Conservation (phyloP, 2,329 filamentous ascomycete genomes). For the Plenodomus biglobosus region DNA sequence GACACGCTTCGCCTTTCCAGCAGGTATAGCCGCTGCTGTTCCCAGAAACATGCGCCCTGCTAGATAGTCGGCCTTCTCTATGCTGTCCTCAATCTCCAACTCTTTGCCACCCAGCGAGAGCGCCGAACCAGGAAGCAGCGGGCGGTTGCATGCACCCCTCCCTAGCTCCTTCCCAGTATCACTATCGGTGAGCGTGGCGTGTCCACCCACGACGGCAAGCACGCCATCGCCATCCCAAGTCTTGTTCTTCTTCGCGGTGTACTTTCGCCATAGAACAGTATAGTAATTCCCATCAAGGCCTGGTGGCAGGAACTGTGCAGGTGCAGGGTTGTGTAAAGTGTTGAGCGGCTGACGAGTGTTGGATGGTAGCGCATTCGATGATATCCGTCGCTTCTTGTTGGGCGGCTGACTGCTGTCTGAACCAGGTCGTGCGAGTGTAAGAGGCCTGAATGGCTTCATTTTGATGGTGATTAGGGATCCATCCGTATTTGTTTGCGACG, state of each 20-base stretch:
- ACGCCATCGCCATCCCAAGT: slow-evolving; percentile 76
- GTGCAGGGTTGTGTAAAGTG: slow-evolving; percentile 24
- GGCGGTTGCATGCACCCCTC: slow-evolving; percentile 56
- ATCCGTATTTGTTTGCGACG: slow-evolving; percentile 1
- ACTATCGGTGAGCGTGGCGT: slow-evolving; percentile 63
- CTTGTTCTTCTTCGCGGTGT: slow-evolving; percentile 72
- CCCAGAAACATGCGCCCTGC: slow-evolving; percentile 51
- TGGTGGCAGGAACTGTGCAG: slow-evolving; percentile 17
- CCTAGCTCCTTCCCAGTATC: slow-evolving; percentile 64
- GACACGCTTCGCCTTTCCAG: slow-evolving; percentile 15
- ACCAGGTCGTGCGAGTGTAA: slow-evolving; percentile 33
- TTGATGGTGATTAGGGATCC: slow-evolving; percentile 6
- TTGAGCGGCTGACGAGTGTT: slow-evolving; percentile 37
- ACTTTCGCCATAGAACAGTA: slow-evolving; percentile 61
- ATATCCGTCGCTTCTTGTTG: slow-evolving; percentile 48
- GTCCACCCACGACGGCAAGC: slow-evolving; percentile 59
- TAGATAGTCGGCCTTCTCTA: slow-evolving; percentile 62
- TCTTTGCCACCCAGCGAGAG: slow-evolving; percentile 68
- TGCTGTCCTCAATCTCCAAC: slow-evolving; percentile 65
- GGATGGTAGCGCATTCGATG: slow-evolving; percentile 29
- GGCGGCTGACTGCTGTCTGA: slow-evolving; percentile 34
- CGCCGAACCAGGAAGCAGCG: slow-evolving; percentile 61
- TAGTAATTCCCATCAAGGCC: slow-evolving; percentile 45
- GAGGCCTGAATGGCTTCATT: slow-evolving; percentile 42
- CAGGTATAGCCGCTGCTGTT: slow-evolving; percentile 20